Base-by-base conservation (phyloP, 2,329 filamentous ascomycete genomes). In the Talaromyces sp. region DNA sequence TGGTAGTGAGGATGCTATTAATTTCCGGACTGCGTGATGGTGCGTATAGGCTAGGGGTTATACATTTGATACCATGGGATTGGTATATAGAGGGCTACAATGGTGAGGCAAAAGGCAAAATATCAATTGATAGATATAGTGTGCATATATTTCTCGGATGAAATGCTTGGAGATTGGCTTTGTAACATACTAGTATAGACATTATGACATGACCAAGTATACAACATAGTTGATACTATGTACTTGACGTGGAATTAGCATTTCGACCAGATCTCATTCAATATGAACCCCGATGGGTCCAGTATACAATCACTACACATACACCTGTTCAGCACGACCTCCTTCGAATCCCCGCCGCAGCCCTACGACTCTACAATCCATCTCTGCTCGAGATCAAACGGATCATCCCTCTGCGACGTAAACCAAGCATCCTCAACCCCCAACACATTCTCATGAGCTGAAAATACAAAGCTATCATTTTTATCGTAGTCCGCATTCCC, bases 381-480 rank as follows among this genome's bases (percentile, higher is more conserved):
- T 5, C n/a, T 31, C 29, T 56, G 53, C 11, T 56, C 31, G 2
- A 56, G 29, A 36, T 56, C 13, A 19, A n/a, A 25, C 5, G 53
- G 53, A 22, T 56, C 53, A 36, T 56, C 53, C 4, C 25, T 22
- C 17, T 36, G 7, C 53, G 53, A 56, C n/a, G 53, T 56, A 56
- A 56, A 56, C 29, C 53, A 58, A 17, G 38, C 53, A 58, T 38
- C 27, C 27, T 38, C 53, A 38, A 58, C 38, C n/a, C 53, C 31
- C 53, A 58, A 38, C 19, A 58, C 53, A 36, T 38, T 34, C 34
- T 8, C 15, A 38, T 22, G n/a, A 11, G 2, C 19, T 31, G 29
- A n/a, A 58, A 58, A 58, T 2, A 58, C 17, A 58, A 58, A 58
- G 5, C 2, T 19, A 0, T 17, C 3, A 1, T 38, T 36, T 6